Evolutionary conservation across 345 rosid genomes (phyloP), one percentile per base, ranked within the genome.

Genomic region (Eucalyptus grandis): DNA sequence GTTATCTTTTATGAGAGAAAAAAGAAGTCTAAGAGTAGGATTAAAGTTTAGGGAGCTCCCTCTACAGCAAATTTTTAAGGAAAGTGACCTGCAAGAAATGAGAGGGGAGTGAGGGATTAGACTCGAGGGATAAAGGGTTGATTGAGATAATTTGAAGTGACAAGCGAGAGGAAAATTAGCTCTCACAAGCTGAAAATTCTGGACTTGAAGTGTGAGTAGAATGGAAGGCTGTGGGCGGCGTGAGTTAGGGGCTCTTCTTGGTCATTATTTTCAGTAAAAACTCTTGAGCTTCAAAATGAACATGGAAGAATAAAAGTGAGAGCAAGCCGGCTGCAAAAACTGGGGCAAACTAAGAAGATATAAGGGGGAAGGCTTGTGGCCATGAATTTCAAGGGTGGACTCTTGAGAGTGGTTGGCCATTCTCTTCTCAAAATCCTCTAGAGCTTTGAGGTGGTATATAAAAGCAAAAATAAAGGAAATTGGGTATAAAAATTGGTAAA

Each of bases 51-150:
- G 62, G 62, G 30, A 24, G 13, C 62, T 60, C 15, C 1, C 67
- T 60, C 67, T 27, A 27, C 31, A 65, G 2, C 5, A 65, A 7
- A n/a, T 65, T n/a, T 65, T 14, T n/a, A n/a, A 16, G 40, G 77
- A 1, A 65, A n/a, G 3, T 30, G 21, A 34, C 31, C 4, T 12
- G 16, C 4, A 6, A 27, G 69, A 60, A 60, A 12, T 4, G 31
- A 56, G 30, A 56, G 13, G 30, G 30, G 3, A 12, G 69, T 12
- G 69, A 27, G 31, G 69, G 69, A 60, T 60, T 60, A 60, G 67
- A 60, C 16, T 60, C 4, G 2, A 11, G 15, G 6, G 16, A 3
- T 12, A 0, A 12, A 27, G 4, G 15, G 1, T 3, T 60, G 6
- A 60, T 27, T 27, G 9, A 12, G 16, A 30, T 12, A 12, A 27